These are phyloP conservation scores for Exophiala phaeomuriformis DNA, from an alignment of 2,329 filamentous ascomycete species.

Conservation along the genomic window DNA sequence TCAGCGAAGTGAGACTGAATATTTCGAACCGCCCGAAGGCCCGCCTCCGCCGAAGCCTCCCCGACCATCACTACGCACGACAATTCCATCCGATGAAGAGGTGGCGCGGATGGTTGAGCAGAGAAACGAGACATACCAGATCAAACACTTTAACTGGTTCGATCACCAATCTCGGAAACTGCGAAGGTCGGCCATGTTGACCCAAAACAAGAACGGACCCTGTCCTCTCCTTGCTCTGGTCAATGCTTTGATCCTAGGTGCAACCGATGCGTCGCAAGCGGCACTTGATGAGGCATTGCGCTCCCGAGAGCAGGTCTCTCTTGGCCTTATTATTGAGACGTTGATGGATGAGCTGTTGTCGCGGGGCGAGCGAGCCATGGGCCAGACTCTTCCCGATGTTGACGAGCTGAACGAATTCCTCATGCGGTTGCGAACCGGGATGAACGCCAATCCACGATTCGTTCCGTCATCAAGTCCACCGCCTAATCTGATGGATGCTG, in stretches of 20 bases:
- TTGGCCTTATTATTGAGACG: slow-evolving; percentile 77
- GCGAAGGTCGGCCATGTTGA: slow-evolving; percentile 74
- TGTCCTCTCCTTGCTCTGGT: slow-evolving; percentile 89
- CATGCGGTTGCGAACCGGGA: slow-evolving; percentile 82
- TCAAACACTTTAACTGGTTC: slow-evolving; percentile 84
- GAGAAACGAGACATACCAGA: slow-evolving; percentile 73
- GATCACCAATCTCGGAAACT: slow-evolving; percentile 58
- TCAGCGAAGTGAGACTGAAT: slow-evolving; percentile 9
- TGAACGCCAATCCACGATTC: slow-evolving; percentile 95
- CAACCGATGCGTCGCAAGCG: slow-evolving; percentile 58
- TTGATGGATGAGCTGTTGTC: slow-evolving; percentile 92
- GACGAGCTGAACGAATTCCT: slow-evolving; percentile 82
- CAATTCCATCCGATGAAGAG: slow-evolving; percentile 28
- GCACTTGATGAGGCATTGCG: slow-evolving; percentile 70
- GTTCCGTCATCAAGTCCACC: slow-evolving; percentile 51
- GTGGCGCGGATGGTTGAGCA: slow-evolving; percentile 38
- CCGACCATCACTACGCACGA: slow-evolving; percentile 13
- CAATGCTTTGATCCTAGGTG: slow-evolving; percentile 82
- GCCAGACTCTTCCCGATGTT: slow-evolving; percentile 67
- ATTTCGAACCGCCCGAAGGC: slow-evolving; percentile 16
- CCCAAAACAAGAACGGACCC: slow-evolving; percentile 90
- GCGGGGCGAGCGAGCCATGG: slow-evolving; percentile 51
- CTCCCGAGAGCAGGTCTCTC: slow-evolving; percentile 77
- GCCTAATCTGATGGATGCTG: slow-evolving; percentile 34
- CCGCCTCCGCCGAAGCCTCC: slow-evolving; percentile 20